Evolutionary conservation across 2,329 filamentous ascomycete genomes (phyloP).

Genomic region (Tolypocladium ovalisporum): DNA sequence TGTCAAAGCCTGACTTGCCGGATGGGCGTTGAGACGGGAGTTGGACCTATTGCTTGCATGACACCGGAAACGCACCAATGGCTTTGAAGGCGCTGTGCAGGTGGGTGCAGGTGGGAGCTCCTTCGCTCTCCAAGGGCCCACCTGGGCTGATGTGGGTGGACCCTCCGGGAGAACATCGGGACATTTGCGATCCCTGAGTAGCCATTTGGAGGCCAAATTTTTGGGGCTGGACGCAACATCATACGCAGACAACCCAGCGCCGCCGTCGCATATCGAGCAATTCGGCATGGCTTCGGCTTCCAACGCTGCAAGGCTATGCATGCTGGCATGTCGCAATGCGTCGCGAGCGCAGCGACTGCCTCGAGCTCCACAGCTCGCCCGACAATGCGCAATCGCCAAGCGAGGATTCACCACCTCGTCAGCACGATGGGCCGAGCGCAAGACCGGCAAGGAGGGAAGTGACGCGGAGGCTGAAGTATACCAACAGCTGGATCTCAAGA

Average conservation of each 20-base stretch:
- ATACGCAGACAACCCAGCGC: conserved; percentile 10
- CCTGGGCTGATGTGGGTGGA: not conserved
- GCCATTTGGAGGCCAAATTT: conserved; percentile 17
- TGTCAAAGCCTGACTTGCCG: not conserved
- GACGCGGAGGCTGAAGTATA: conserved; percentile 11
- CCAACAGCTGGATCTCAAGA: conserved; percentile 16
- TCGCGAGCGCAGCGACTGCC: conserved; percentile 12
- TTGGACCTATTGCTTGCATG: not conserved
- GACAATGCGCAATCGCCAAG: conserved; percentile 8
- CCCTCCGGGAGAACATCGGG: conserved; percentile 15
- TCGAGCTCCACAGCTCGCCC: conserved; percentile 12
- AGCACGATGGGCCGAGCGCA: conserved; percentile 9
- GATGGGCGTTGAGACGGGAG: not conserved
- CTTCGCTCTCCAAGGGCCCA: not conserved
- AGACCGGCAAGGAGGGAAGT: conserved; percentile 4
- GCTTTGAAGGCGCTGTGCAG: not conserved
- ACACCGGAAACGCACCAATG: not conserved
- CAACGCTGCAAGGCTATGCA: conserved; percentile 24
- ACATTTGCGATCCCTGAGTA: conserved; percentile 1
- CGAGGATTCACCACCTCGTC: conserved; percentile 21
- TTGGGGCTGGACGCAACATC: conserved; percentile 15
- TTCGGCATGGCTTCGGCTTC: conserved; percentile 27
- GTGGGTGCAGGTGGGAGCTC: too few species aligned
- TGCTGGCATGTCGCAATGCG: conserved; percentile 20
- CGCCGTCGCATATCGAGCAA: conserved; percentile 12